phyloP scores from a whole-genome alignment of 2,329 filamentous ascomycete genomes.

The Gyromitra esculenta region DNA sequence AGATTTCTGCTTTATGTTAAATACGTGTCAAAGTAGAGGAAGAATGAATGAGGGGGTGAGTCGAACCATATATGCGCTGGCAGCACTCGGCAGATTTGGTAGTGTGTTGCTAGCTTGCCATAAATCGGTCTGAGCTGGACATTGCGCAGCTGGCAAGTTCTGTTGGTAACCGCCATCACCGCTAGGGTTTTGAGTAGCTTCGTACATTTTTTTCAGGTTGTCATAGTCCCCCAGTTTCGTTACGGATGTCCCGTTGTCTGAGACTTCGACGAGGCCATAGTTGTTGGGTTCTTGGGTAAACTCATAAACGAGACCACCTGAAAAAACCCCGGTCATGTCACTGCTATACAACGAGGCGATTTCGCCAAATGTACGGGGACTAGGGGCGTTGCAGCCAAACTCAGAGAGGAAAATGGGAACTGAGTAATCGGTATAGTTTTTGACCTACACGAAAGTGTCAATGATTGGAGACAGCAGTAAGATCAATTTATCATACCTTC shows the following conservation, averaged over 20 bases:
- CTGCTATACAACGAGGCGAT: conserved; percentile 79
- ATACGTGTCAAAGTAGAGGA: background rate
- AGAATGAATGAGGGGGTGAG: background rate
- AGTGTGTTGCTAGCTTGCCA: conserved; percentile 57
- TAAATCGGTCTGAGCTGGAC: conserved; percentile 50
- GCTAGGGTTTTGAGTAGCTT: conserved; percentile 62
- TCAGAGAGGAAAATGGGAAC: conserved; percentile 94
- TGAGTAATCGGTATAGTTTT: conserved; percentile 86
- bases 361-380: conserved; percentile 78
- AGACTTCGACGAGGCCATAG: conserved; percentile 66
- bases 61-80: conserved; percentile 49
- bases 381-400: conserved; percentile 80
- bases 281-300: conserved; percentile 82
- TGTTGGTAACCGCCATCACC: conserved; percentile 67
- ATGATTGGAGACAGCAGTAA: no score
- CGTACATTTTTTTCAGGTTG: conserved; percentile 63
- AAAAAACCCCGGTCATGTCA: conserved; percentile 90
- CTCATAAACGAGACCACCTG: conserved; percentile 94
- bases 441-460: conserved; percentile 64
- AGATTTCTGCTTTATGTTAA: conserved; percentile 36
- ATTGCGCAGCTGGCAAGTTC: conserved; percentile 55
- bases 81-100: conserved; percentile 50
- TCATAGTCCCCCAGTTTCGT: conserved; percentile 64
- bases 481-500: conserved; percentile 64
- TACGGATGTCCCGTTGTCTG: conserved; percentile 59